Base-by-base conservation (phyloP, 2,329 filamentous ascomycete genomes). In the Aspergillus carbonarius region DNA sequence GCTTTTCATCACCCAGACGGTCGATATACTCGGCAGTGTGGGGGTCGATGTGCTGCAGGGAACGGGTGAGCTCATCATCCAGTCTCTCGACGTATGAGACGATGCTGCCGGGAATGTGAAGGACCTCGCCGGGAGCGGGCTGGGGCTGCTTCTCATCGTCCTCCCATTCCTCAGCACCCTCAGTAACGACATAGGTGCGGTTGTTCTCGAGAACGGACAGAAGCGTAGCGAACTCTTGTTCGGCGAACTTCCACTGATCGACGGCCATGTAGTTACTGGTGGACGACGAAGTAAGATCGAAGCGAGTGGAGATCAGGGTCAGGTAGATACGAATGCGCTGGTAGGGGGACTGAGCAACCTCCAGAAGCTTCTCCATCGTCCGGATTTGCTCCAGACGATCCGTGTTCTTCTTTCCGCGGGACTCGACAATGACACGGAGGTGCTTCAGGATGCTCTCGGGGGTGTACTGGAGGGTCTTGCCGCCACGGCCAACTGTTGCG, bases 1-100 rank as follows among this genome's bases (percentile, higher is more conserved):
- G 82, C 63, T 89, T 89, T 81, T 99, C 95, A 70, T 99, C 95
- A 56, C 90, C 89, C 60, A 99, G 81, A 59, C 96, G 87, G 75
- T 99, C 95, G 62, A 99, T 96, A 74, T 99, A 99, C 80, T 99
- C 95, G 30, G 95, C 95, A 40, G 95, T 99, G 79, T 99, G 95
- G 58, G 95, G 96, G 75, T 99, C 95, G 72, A 99, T 97, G 78
- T 89, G 91, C 78, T 99, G 95, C 54, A 99, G 84, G n/a, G 95
- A 97, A 69, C 95, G 89, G 61, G 91, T 96, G 64, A 99, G 90
- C 81, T 99, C 96, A 72, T 99, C 95, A 71, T 99, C 95, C 18
- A 99, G 85, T 72, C 95, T 86, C 83, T 99, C 95, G 32, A 96
- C 87, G 72, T 93, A 96, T 0, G 95, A 98, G 47, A 97, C 91